Evolutionary conservation across 176 grass and related monocot species (phyloP).

Genomic region (Carex kokanica): DNA sequence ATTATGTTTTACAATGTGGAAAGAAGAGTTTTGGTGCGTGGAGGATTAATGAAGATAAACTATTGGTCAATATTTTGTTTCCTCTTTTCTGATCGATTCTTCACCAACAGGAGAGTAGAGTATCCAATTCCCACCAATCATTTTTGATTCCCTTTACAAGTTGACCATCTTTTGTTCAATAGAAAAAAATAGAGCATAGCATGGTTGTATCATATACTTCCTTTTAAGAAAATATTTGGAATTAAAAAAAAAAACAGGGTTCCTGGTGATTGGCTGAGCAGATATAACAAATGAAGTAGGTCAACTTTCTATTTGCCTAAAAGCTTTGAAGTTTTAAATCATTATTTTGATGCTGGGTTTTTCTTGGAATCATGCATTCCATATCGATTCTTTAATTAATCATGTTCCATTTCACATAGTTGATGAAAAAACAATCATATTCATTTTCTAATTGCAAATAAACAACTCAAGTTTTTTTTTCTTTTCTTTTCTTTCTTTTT

Average conservation of each 20-base stretch:
- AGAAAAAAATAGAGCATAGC: background rate
- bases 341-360: background rate
- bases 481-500: background rate
- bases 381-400: background rate
- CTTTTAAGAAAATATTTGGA: background rate
- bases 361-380: background rate
- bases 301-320: conserved; percentile 5
- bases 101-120: conserved; percentile 10
- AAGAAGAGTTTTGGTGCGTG: background rate
- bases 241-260: background rate
- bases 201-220: conserved; percentile 16
- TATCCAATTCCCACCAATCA: conserved; percentile 25
- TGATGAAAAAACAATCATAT: background rate
- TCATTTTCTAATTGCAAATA: background rate
- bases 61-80: no score
- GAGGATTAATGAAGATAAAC: background rate
- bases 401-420: background rate
- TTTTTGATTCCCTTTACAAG: conserved; percentile 29
- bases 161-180: conserved; percentile 13
- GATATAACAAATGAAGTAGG: background rate
- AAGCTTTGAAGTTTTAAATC: background rate
- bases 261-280: conserved; percentile 19
- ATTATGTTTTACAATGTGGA: background rate
- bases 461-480: background rate
- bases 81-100: no score